Evolutionary conservation across 805 yeast genomes (phyloP).

Genomic region (Nakazawaea ishiwadae): DNA sequence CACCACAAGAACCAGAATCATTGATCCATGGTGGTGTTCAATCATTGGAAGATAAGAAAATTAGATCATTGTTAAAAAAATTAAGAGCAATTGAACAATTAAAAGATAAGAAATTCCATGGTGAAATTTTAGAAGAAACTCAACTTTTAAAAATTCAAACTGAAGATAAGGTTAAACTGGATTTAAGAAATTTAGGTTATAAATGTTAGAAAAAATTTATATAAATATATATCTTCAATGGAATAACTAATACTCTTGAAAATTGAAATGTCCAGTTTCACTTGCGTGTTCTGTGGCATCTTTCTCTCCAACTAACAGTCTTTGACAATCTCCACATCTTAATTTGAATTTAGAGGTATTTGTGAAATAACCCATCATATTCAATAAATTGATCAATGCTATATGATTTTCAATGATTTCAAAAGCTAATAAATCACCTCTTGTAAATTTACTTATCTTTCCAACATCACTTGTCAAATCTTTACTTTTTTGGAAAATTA

Average conservation of each 20-base stretch:
- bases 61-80: conserved; percentile 85
- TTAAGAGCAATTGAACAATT: conserved; percentile 91
- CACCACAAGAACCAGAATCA: conserved; percentile 24
- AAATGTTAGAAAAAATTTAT: conserved; percentile 19
- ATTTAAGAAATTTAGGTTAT: conserved; percentile 70
- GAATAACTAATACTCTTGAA: conserved; percentile 54
- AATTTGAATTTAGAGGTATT: conserved; percentile 58
- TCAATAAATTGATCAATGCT: conserved; percentile 39
- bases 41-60: conserved; percentile 86
- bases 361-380: conserved; percentile 52
- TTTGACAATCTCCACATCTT: conserved; percentile 52
- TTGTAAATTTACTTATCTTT: conserved; percentile 40
- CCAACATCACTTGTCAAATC: conserved; percentile 21
- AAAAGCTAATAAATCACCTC: conserved; percentile 25
- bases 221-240: no score
- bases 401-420: conserved; percentile 32
- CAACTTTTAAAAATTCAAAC: conserved; percentile 86
- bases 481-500: conserved; percentile 33
- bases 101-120: conserved; percentile 77
- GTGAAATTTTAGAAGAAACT: conserved; percentile 87
- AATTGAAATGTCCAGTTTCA: conserved; percentile 53
- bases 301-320: conserved; percentile 52
- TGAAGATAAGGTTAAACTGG: conserved; percentile 75
- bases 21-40: conserved; percentile 56
- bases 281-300: conserved; percentile 64